Conservation (phyloP, 768 basidiomycete genomes). For the Collybia sordida region DNA sequence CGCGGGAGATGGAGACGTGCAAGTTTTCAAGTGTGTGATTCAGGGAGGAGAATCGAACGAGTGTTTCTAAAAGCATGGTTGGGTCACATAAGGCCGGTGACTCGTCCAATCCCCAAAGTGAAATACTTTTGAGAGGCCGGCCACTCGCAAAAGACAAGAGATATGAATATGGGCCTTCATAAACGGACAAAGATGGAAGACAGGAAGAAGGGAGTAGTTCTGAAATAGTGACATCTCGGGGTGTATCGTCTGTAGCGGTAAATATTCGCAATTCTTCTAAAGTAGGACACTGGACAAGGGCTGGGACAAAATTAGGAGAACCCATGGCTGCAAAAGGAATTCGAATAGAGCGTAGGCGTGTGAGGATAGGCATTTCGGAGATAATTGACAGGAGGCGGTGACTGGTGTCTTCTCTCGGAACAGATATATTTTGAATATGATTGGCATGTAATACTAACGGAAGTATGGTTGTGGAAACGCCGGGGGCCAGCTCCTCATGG, state of each 20-base stretch:
- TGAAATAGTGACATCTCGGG: slow-evolving; percentile 13
- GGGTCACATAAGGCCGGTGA: slow-evolving; percentile 20
- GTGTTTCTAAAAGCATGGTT: slow-evolving; percentile 12
- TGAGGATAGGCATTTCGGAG: slow-evolving; percentile 13
- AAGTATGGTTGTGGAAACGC: slow-evolving; percentile 25
- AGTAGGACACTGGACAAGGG: slow-evolving; percentile 25
- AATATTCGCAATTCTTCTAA: slow-evolving; percentile 31
- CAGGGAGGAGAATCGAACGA: slow-evolving; percentile 16
- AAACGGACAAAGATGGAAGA: slow-evolving; percentile 21
- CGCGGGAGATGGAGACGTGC: slow-evolving; percentile 17
- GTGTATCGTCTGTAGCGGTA: slow-evolving; percentile 23
- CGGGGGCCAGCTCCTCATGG: slow-evolving; percentile 28
- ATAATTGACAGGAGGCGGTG: slow-evolving; percentile 24
- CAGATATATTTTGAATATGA: slow-evolving; percentile 26
- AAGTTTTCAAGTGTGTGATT: slow-evolving; percentile 18
- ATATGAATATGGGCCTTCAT: slow-evolving; percentile 29
- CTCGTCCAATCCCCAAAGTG: slow-evolving; percentile 30
- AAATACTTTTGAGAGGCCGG: slow-evolving; percentile 18
- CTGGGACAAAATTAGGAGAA: slow-evolving; percentile 21
- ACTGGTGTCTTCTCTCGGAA: slow-evolving; percentile 31
- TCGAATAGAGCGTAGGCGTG: slow-evolving; percentile 17
- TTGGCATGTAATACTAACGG: slow-evolving; percentile 26
- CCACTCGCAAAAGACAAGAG: slow-evolving; percentile 17
- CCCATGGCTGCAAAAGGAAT: slow-evolving; percentile 26
- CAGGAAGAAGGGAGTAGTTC: slow-evolving; percentile 12